phyloP scores from a whole-genome alignment of 2,329 filamentous ascomycete species.

The Pezicula neosporulosa region DNA sequence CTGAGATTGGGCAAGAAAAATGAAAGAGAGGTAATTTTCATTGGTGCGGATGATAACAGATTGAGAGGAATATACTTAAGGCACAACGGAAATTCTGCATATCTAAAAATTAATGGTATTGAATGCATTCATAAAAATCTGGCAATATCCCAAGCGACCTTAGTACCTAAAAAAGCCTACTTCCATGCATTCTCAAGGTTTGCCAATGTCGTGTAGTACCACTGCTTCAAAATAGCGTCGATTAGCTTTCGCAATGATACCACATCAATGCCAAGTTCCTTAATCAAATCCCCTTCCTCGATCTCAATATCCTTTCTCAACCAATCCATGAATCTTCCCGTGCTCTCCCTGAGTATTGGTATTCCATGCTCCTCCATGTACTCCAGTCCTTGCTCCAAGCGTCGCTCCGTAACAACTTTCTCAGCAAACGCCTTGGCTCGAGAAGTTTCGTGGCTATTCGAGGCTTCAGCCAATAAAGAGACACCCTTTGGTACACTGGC shows the following conservation, averaged over 20 bases:
- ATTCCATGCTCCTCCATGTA: slow-evolving; percentile 13
- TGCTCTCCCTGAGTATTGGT: slow-evolving; percentile 3
- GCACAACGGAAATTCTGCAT: too few species aligned
- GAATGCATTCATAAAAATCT: too few species aligned
- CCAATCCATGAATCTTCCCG: slow-evolving; percentile 11
- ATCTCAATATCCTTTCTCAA: slow-evolving; percentile 11
- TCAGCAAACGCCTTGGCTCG: slow-evolving; percentile 9
- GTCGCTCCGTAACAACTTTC: slow-evolving; percentile 9
- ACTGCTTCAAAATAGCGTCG: background rate
- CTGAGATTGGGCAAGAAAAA: too few species aligned
- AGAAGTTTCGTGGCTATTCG: background rate
- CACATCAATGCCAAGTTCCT: slow-evolving; percentile 3
- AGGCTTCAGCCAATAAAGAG: background rate
- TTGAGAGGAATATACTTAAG: too few species aligned
- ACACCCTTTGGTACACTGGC: slow-evolving; percentile 5
- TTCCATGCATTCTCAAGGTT: too few species aligned
- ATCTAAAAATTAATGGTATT: too few species aligned
- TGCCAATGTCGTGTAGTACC: slow-evolving; percentile 2
- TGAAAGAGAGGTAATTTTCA: too few species aligned
- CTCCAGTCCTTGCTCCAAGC: slow-evolving; percentile 17
- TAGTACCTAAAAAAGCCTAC: too few species aligned
- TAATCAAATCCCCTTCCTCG: slow-evolving; percentile 9
- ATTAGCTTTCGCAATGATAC: slow-evolving; percentile 1
- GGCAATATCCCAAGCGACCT: too few species aligned
- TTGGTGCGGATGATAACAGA: too few species aligned